Base-by-base conservation (phyloP, 768 basidiomycete genomes). In the Termitomyces sp. region DNA sequence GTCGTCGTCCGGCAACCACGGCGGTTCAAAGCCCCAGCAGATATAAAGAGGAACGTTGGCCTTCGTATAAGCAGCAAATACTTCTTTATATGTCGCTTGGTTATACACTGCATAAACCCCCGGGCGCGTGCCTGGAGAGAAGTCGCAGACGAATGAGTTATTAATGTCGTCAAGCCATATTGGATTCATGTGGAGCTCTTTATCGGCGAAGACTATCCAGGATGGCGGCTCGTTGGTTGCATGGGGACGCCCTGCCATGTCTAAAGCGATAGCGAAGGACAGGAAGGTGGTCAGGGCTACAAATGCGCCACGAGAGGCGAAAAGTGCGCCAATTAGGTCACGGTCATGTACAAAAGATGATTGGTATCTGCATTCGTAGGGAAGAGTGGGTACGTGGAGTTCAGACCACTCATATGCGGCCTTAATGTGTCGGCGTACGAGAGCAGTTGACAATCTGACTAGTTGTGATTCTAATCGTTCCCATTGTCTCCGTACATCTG, bases 231-330 rank as follows among this genome's bases (percentile, higher is more conserved):
- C 24, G 3, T 43, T 38, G 8, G 9, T 2, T 9, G 10, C 3
- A 16, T 28, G 5, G 3, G 47, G 55, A 32, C 24, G 7, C 1
- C 3, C 8, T 3, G 60, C 30, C 24, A 60, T 24, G 26, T 60
- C 56, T 2, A 60, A n/a, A 0, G 52, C 52, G 11, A 60, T 57
- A 14, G 56, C 26, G n/a, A 56, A 56, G 3, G 59, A 57, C 1
- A 57, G 24, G 24, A 54, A 60, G 8, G 46, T 26, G 0, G 52
- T 6, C 10, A 60, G 47, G 3, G 16, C 13, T 3, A 56, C 16
- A 40, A 60, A 60, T 0, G 40, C 30, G 0, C 47, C 47, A 20
- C 46, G 55, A 22, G 52, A 48, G 3, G 14, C 18, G 14, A 24
- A 3, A 5, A 43, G 16, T 2, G 52, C 36, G 1, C 2, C 9